Evolutionary conservation across 2,329 filamentous ascomycete genomes (phyloP).

Genomic region (Aspergillus arachidicola): DNA sequence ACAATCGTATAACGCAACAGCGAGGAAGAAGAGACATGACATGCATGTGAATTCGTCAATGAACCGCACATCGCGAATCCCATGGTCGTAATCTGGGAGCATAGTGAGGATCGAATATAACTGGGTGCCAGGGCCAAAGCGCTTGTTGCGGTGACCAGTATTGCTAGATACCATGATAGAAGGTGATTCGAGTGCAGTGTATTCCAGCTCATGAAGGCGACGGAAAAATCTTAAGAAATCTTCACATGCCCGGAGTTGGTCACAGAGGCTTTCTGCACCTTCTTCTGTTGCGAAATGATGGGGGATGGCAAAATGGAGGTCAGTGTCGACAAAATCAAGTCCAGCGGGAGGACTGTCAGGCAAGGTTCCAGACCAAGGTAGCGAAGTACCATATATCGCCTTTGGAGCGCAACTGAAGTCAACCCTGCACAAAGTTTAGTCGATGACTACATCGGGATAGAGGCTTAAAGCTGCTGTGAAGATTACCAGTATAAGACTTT

Average conservation of each 20-base stretch:
- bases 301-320: slow-evolving; percentile 22
- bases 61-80: slow-evolving; percentile 35
- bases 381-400: slow-evolving; percentile 30
- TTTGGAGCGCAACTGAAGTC: slow-evolving; percentile 35
- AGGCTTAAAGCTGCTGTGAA: not conserved
- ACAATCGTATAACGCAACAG: slow-evolving; percentile 31
- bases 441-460: not conserved
- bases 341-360: slow-evolving; percentile 26
- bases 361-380: slow-evolving; percentile 33
- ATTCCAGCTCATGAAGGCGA: slow-evolving; percentile 28
- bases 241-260: slow-evolving; percentile 30
- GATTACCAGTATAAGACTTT: slow-evolving; percentile 37
- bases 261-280: slow-evolving; percentile 22
- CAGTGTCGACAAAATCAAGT: slow-evolving; percentile 27
- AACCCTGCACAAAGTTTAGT: slow-evolving; percentile 26
- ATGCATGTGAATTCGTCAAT: slow-evolving; percentile 38
- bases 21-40: slow-evolving; percentile 34
- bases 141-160: slow-evolving; percentile 14
- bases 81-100: slow-evolving; percentile 35
- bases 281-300: slow-evolving; percentile 14
- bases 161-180: slow-evolving; percentile 8
- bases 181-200: slow-evolving; percentile 20
- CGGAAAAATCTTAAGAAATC: slow-evolving; percentile 36
- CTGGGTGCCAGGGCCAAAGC: slow-evolving; percentile 26
- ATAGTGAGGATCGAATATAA: slow-evolving; percentile 32